Evolutionary conservation across 371 early-diverging fungal genomes (phyloP), one percentile per base, ranked within the genome.

Genomic region (Lichtheimia ramosa): DNA sequence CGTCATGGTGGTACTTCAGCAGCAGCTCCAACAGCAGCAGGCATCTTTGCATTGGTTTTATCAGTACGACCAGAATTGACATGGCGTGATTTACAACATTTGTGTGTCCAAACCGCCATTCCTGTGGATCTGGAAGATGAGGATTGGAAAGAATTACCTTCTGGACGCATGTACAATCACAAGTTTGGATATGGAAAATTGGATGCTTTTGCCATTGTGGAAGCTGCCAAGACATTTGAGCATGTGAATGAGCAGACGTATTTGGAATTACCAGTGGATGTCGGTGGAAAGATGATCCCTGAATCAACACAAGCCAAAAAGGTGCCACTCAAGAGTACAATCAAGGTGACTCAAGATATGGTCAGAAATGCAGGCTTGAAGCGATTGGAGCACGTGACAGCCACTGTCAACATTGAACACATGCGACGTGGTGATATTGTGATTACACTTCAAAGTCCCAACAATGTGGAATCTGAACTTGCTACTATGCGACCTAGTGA

Each of bases 1-100:
- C 59, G 66, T 13, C 98, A 97, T 68, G 95, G 96, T 28, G 99
- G 99, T 18, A 98, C 99, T 0, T 96, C 96, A 3, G 99, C 99
- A 2, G 98, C 99, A 1, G 98, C 98, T 0, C 99, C 99, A 12
- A 73, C 96, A 61, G 96, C 90, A 6, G 93, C 95, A 0, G 99
- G 95, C 43, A 83, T 97, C n/a, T 88, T 89, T 74, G 95, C 99
- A 0, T 86, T 98, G 39, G 96, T 89, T 0, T 73, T 97, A 15
- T 89, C 90, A 25, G 85, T 86, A 8, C 81, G 89, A 1, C 96
- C 96, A 10, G 96, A 98, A 48, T 77, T 98, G 27, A 86, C 86
- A 25, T 97, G 97, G 97, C 78, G 98, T 46, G 97, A 97, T 66
- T 59, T 95, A 16, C 96, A 96, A 73, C 86, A 92, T 43, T 71